phyloP scores from a whole-genome alignment of 176 grass and related monocot species.

The Oryza glumipatula region DNA sequence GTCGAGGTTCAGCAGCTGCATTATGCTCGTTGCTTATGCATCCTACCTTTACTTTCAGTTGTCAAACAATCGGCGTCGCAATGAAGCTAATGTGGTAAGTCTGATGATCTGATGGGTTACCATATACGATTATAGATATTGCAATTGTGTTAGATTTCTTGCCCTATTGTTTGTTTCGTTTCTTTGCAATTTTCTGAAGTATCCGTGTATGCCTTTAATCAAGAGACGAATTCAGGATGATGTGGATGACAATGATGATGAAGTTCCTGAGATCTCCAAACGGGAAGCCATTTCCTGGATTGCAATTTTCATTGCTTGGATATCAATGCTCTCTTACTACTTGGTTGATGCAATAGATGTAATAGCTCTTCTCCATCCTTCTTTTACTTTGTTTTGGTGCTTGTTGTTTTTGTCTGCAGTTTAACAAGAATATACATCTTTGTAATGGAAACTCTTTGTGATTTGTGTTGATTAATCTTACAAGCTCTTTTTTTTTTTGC shows the following conservation, averaged over 20 bases:
- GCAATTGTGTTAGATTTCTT: background rate
- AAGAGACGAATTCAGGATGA: constrained; percentile 49
- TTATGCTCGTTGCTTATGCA: constrained; percentile 85
- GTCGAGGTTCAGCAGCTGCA: constrained; percentile 81
- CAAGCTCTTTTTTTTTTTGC: background rate
- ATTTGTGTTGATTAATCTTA: constrained; percentile 11
- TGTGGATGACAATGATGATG: constrained; percentile 17
- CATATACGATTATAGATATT: background rate
- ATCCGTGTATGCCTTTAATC: no score
- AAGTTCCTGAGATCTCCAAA: constrained; percentile 58
- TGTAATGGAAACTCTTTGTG: background rate
- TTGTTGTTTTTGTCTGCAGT: constrained; percentile 1
- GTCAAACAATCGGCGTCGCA: constrained; percentile 15
- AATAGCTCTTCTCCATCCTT: background rate
- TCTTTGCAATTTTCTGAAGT: background rate
- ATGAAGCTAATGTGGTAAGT: constrained; percentile 51
- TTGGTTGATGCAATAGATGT: constrained; percentile 71
- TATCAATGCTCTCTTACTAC: constrained; percentile 70
- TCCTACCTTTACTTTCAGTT: constrained; percentile 72
- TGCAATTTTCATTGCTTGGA: constrained; percentile 70
- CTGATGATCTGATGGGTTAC: constrained; percentile 9
- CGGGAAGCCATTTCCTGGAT: constrained; percentile 78
- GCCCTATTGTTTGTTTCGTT: background rate
- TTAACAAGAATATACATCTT: constrained; percentile 20
- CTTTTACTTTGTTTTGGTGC: background rate